Evolutionary conservation across 2,329 filamentous ascomycete genomes (phyloP).

Genomic region (Cercospora berteroae): DNA sequence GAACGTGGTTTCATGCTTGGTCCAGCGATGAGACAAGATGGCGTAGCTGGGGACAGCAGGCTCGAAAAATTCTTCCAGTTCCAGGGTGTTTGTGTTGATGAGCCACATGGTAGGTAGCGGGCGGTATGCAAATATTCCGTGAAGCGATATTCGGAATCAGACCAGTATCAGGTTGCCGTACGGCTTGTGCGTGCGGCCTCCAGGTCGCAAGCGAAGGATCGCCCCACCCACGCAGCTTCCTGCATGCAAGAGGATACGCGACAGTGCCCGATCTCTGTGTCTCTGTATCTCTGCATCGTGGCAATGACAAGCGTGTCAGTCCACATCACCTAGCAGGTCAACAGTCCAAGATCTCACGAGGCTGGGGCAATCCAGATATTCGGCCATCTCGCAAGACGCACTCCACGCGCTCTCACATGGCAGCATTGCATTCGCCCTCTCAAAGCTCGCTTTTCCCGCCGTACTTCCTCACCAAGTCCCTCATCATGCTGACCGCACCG

Average conservation of each 20-base stretch:
- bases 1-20: slow-evolving; percentile 5
- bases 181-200: not conserved
- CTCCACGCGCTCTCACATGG: not conserved
- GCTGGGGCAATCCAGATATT: not conserved
- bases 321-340: not conserved
- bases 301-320: not conserved
- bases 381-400: not conserved
- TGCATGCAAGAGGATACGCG: not conserved
- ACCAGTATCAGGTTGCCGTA: not conserved
- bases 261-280: not conserved
- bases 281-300: not conserved
- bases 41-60: slow-evolving; percentile 6
- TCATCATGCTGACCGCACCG: slow-evolving; percentile 79
- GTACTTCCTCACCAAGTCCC: slow-evolving; percentile 70
- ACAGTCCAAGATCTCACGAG: not conserved
- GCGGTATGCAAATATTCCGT: not conserved
- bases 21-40: slow-evolving; percentile 13
- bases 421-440: not conserved
- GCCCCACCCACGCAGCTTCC: not conserved
- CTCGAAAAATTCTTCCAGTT: slow-evolving; percentile 4
- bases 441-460: slow-evolving; percentile 34
- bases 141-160: not conserved
- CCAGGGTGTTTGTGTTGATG: slow-evolving; percentile 2
- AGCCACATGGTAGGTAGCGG: slow-evolving; percentile 6
- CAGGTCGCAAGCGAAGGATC: not conserved